phyloP scores from a whole-genome alignment of 2,329 filamentous ascomycete genomes.

The Alternaria atra region DNA sequence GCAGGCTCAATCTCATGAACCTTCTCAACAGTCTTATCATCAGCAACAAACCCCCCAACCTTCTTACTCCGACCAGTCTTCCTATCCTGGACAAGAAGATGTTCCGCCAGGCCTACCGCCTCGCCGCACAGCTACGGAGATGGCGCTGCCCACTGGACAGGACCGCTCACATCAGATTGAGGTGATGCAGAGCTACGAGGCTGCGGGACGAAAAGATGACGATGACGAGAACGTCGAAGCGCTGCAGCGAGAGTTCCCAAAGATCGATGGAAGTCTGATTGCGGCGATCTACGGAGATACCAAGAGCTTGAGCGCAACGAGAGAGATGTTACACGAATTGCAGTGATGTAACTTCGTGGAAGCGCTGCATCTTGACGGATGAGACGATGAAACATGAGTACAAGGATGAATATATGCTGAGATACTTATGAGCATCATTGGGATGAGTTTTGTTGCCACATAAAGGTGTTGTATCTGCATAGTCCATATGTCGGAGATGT shows the following conservation, averaged over 20 bases:
- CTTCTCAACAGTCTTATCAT: slow-evolving; percentile 17
- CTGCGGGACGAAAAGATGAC: slow-evolving; percentile 44
- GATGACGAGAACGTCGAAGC: slow-evolving; percentile 54
- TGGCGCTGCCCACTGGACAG: slow-evolving; percentile 53
- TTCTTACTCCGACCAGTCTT: slow-evolving; percentile 14
- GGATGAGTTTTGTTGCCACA: not conserved
- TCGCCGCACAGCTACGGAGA: slow-evolving; percentile 45
- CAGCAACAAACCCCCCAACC: slow-evolving; percentile 10
- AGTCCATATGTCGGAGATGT: not conserved
- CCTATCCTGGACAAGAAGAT: slow-evolving; percentile 18
- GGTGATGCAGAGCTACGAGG: slow-evolving; percentile 52
- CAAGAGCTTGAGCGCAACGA: slow-evolving; percentile 53
- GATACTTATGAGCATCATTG: not conserved
- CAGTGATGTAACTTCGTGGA: slow-evolving; percentile 6
- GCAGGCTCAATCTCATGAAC: slow-evolving; percentile 14
- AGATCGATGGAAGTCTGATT: slow-evolving; percentile 56
- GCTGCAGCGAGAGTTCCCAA: slow-evolving; percentile 55
- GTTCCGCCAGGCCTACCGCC: slow-evolving; percentile 37
- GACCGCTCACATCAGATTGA: slow-evolving; percentile 56
- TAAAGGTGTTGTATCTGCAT: not conserved
- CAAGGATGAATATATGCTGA: not conserved
- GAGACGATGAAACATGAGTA: not conserved
- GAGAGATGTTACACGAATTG: slow-evolving; percentile 57
- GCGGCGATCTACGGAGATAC: slow-evolving; percentile 57
- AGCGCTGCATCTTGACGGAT: not conserved